Base-by-base conservation (phyloP, 768 basidiomycete genomes). In the Leccinum rimulosum region DNA sequence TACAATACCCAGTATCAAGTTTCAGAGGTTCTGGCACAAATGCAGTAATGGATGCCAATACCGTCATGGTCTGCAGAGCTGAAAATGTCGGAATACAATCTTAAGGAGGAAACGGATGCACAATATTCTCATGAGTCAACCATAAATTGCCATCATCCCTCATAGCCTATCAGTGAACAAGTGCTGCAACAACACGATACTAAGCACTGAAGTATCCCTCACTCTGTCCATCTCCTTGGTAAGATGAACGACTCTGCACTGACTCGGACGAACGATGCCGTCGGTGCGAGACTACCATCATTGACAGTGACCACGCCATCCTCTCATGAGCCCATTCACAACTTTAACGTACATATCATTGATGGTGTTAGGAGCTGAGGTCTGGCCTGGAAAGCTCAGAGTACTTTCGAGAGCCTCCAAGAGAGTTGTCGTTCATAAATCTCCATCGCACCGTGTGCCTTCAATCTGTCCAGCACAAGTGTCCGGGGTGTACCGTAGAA, bases 131-230 rank as follows among this genome's bases (percentile, higher is more conserved):
- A 27, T 27, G 27, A 27, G 75, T 67, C 50, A 97, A 70, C 93
- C 96, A 96, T 48, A 79, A 70, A 60, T 94, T 93, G 0, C 84
- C 86, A 62, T 95, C 93, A 0, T 74, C 75, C 49, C 76, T 80
- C 3, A 82, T 82, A 0, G 86, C 78, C 3, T 27, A 45, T 85
- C 85, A 52, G 81, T 77, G 50, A 90, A 71, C 60, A 84, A 64
- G 68, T 86, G 79, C 59, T 82, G 80, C 40, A 97, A 30, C 28
- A 30, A 66, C 6, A 93, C 76, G 19, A 76, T 73, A 48, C 82
- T 75, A 27, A 97, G 71, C 11, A 89, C 76, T 3, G 89, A 78
- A 8, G 84, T 69, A 55, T 88, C 85, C 27, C 84, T 73, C 4
- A 82, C 68, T 35, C 73, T 76, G 64, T 89, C 84, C 12, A 67